These are phyloP conservation scores for Hyaloscypha variabilis DNA, from an alignment of 495 filamentous ascomycete species.

Conservation along the genomic window DNA sequence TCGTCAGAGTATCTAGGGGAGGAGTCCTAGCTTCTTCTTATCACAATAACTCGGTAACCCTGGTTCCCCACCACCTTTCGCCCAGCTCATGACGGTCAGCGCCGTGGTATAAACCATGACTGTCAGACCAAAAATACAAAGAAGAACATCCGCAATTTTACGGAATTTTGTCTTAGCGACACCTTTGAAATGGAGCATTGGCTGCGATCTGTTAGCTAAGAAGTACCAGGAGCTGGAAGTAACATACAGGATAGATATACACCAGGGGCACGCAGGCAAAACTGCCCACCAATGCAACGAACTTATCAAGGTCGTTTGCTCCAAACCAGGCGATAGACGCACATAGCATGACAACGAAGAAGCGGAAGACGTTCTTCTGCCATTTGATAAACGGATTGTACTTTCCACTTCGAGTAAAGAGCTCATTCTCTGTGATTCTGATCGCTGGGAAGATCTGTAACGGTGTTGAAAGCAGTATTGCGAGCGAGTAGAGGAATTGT, in stretches of 20 bases:
- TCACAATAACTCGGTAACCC: constrained; percentile 53
- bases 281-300: constrained; percentile 92
- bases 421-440: constrained; percentile 67
- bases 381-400: constrained; percentile 96
- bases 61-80: constrained; percentile 42
- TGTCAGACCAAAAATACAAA: constrained; percentile 79
- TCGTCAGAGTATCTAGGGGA: not conserved
- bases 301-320: constrained; percentile 93
- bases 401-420: constrained; percentile 81
- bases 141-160: constrained; percentile 67
- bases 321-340: constrained; percentile 88
- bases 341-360: constrained; percentile 85
- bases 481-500: constrained; percentile 92
- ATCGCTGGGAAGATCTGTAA: constrained; percentile 97
- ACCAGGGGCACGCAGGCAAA: constrained; percentile 98
- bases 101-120: constrained; percentile 90
- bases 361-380: constrained; percentile 97
- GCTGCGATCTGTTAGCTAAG: constrained; percentile 49
- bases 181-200: constrained; percentile 82
- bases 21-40: constrained; percentile 20
- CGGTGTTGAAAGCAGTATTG: constrained; percentile 91
- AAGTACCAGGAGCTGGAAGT: not conserved
- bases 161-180: constrained; percentile 68
- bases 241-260: constrained; percentile 89
- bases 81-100: constrained; percentile 85